Percentiles rank a stretch among this genome's conserved stretches.
These are phyloP conservation scores for Prunus davidiana DNA, from an alignment of 306 rosid species.

Conservation along the genomic window DNA sequence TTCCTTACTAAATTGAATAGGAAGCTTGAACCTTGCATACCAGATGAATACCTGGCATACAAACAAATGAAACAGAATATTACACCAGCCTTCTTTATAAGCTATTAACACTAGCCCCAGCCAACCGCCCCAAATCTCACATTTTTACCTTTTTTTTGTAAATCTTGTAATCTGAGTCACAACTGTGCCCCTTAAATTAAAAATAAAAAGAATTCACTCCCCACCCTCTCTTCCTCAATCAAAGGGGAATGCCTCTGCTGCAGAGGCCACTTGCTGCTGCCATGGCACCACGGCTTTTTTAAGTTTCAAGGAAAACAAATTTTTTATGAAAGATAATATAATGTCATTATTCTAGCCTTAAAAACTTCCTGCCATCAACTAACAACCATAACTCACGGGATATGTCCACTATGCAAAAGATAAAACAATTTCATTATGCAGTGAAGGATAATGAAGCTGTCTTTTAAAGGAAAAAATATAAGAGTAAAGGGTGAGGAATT, in stretches of 20 bases:
- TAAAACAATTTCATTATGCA: too few species aligned
- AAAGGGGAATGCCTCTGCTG: too few species aligned
- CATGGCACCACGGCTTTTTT: too few species aligned
- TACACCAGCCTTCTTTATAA: not conserved
- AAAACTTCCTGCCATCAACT: not conserved
- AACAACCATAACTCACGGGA: not conserved
- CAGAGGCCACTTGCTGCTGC: too few species aligned
- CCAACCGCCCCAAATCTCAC: not conserved
- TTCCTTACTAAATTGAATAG: not conserved
- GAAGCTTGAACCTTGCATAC: not conserved
- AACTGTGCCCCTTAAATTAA: not conserved
- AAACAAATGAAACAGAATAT: not conserved
- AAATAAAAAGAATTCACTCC: too few species aligned
- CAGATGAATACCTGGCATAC: not conserved
- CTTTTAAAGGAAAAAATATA: too few species aligned
- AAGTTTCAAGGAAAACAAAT: not conserved
- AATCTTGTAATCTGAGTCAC: not conserved
- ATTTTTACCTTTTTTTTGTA: too few species aligned
- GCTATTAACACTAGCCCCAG: not conserved
- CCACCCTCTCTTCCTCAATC: too few species aligned
- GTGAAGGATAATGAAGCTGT: too few species aligned
- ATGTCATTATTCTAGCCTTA: not conserved
- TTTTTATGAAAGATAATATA: not conserved
- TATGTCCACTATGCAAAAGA: not conserved
- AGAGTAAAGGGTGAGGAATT: not conserved